Base-by-base conservation (phyloP, 164 flowering plant genomes). In the Chloranthus sessilifolius region DNA sequence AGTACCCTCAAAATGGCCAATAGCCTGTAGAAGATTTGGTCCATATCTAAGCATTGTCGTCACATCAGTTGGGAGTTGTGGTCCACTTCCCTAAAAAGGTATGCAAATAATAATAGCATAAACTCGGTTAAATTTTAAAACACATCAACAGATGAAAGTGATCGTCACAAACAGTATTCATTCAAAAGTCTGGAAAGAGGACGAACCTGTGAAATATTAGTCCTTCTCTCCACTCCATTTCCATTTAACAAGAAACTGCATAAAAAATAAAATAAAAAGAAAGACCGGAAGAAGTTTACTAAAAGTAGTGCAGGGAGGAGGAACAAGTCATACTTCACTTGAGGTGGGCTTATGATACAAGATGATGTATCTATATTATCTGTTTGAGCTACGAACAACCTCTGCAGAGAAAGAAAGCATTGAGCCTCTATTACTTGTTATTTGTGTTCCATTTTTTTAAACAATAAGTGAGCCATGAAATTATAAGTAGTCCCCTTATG, bases 61-160 rank as follows among this genome's bases (percentile, higher is more conserved):
- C 27, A 92, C 75, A 64, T 66, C 59, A 28, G 95, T 76, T 41
- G 99, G 96, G 58, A 79, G 28, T 59, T 83, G 97, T 4, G 95
- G 95, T 50, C 95, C 94, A 43, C 59, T 43, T n/a, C 82, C 94
- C 98, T 92, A n/a, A n/a, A n/a, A n/a, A n/a, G n/a, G n/a, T n/a
- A n/a, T n/a, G n/a, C n/a, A n/a, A n/a, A n/a, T n/a, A n/a, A n/a
- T n/a, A n/a, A n/a, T n/a, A n/a, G n/a, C n/a, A n/a, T n/a, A n/a
- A n/a, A n/a, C n/a, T n/a, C n/a, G n/a, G n/a, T n/a, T n/a, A n/a
- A n/a, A n/a, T n/a, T n/a, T n/a, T n/a, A n/a, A n/a, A n/a, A n/a
- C n/a, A n/a, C n/a, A n/a, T n/a, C n/a, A n/a, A n/a, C n/a, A n/a
- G n/a, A n/a, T n/a, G n/a, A n/a, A n/a, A n/a, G n/a, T n/a, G n/a